Evolutionary conservation across 164 flowering plant genomes (phyloP), one percentile per base, ranked within the genome.

Genomic region (Tetracentron sinense): DNA sequence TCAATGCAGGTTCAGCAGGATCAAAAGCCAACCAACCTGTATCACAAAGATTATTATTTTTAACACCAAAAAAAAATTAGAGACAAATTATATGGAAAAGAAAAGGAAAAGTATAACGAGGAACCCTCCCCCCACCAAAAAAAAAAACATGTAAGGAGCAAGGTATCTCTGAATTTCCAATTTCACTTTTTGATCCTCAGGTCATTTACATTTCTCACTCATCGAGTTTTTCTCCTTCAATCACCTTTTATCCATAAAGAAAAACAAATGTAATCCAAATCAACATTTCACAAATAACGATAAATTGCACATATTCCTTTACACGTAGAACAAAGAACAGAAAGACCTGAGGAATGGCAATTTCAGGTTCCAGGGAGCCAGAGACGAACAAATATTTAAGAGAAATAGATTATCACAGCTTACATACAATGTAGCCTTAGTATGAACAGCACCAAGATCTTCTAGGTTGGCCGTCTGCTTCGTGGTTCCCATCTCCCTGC

Each of bases 391-490:
- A 6, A 56, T 44, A 33, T 3, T 8, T 17, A 62, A 12, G 33
- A 21, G 19, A 25, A 21, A 21, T 16, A 14, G 7, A 12, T 31
- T 57, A 33, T 23, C 14, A 15, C 21, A 35, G 16, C n/a, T n/a
- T n/a, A n/a, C n/a, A n/a, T n/a, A n/a, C n/a, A n/a, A 20, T 35
- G n/a, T 20, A 42, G 35, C 56, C 11, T 31, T 55, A 74, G 14
- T 64, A 65, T 26, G 71, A 66, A 67, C 78, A 74, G 48, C 74
- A 70, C 53, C 62, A 54, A 15, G 53, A 53, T 57, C 58, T 70
- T 31, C 50, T 58, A 0, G 54, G 54, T 26, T 54, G 62, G 23
- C 5, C 70, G 14, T 31, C 72, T 46, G n/a, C 21, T 47, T 61
- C 66, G 16, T 61, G 44, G 6, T 58, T 50, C 11, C 48, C 71